These are phyloP conservation scores for Cordyceps farinosa DNA, from an alignment of 2,329 filamentous ascomycete genomes.

Conservation along the genomic window DNA sequence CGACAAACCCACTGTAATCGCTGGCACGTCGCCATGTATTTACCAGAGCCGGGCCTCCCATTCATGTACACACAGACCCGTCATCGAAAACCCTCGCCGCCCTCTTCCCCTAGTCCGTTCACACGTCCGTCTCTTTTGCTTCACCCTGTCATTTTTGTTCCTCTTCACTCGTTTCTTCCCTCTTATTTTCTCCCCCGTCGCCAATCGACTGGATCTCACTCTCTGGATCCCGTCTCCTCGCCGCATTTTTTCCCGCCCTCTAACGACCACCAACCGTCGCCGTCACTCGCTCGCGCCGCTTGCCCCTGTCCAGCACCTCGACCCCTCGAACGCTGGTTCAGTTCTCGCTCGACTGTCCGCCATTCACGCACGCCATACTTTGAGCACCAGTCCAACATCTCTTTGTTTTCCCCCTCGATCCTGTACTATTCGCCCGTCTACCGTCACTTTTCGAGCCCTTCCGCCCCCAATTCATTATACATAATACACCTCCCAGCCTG, in stretches of 20 bases:
- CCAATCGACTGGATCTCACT: not conserved
- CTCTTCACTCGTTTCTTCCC: no score
- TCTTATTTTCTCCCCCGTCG: not conserved
- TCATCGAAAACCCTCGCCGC: constrained; percentile 10
- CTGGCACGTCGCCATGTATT: no score
- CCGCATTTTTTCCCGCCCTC: not conserved
- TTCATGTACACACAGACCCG: not conserved
- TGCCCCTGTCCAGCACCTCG: constrained; percentile 3
- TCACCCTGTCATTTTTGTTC: not conserved
- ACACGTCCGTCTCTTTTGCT: not conserved
- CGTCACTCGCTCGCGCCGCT: not conserved
- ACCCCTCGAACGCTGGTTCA: constrained; percentile 10
- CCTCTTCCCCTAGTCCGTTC: not conserved
- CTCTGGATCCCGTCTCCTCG: not conserved
- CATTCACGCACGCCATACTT: not conserved
- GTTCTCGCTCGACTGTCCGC: not conserved
- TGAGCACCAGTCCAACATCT: not conserved
- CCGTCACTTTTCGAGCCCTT: not conserved
- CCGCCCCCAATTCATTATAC: not conserved
- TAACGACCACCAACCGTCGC: not conserved
- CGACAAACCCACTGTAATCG: no score
- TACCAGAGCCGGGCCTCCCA: not conserved
- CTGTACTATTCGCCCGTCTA: not conserved
- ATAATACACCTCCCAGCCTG: constrained; percentile 7
- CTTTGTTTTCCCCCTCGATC: not conserved